Evolutionary conservation across 2,329 filamentous ascomycete species (phyloP), one percentile per base, ranked within the genome.

Genomic region (Ramichloridium luteum): DNA sequence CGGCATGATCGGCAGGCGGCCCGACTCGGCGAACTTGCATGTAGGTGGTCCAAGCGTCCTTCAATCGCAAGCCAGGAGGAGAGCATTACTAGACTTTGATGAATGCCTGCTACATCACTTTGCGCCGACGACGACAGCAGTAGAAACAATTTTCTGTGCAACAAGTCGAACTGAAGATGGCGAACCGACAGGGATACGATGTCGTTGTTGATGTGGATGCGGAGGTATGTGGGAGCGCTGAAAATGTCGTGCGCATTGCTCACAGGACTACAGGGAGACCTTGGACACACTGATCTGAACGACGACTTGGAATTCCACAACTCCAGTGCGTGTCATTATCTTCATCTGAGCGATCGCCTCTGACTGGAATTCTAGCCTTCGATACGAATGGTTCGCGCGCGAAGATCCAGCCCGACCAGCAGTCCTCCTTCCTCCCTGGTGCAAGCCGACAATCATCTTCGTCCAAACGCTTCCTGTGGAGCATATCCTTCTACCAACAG

Each of bases 281-380:
- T 98, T 55, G 90, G 90, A 51, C 86, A 94, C 62, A 98, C 90
- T 35, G 90, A 98, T 59, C 79, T 98, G 14, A 85, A 94, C 67
- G 88, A 94, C 59, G 90, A 96, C 62, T 85, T 98, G 57, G 90
- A 96, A 71, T 98, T 98, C 66, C 90, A 98, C 69, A 81, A 77
- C 54, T 94, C 86, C 44, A 77, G 73, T 77, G 62, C 46, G 62
- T 48, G 27, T 25, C 15, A 12, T 20, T 11, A 16, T 13, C 12
- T 6, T 22, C n/a, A 15, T n/a, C 27, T 34, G 13, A 35, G 23
- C 14, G 16, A n/a, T 14, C 26, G n/a, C 16, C 3, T 20, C 37
- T 44, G 18, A 38, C 25, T 20, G 6, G 16, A n/a, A 6, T 14
- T 23, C 22, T 28, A 51, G 48, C 48, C 14, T 52, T 52, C 38